Evolutionary conservation across 768 basidiomycete species (phyloP).

Genomic region (Boletus coccyginus): DNA sequence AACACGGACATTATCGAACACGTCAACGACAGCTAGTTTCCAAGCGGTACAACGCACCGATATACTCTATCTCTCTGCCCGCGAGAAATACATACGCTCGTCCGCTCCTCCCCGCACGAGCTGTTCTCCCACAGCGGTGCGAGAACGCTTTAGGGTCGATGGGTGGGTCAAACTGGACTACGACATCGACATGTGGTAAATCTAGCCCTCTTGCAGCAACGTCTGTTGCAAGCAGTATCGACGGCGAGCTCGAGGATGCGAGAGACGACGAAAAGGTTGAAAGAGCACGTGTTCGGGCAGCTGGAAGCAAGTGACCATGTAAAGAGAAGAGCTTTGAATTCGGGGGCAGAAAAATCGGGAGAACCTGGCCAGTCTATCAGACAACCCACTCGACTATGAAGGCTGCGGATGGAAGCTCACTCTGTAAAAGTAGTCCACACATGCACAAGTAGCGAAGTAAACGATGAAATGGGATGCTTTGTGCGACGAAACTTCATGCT

Average conservation of each 20-base stretch:
- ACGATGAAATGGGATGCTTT: constrained; percentile 87
- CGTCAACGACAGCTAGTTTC: background rate
- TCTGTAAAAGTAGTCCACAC: constrained; percentile 97
- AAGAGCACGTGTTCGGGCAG: constrained; percentile 77
- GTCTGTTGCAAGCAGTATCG: constrained; percentile 91
- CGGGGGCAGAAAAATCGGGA: constrained; percentile 53
- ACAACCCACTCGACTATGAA: background rate
- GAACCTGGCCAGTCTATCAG: constrained; percentile 49
- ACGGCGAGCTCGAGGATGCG: constrained; percentile 58
- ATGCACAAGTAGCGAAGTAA: constrained; percentile 96
- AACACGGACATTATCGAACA: no score
- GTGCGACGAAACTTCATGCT: constrained; percentile 55
- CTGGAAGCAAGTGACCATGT: constrained; percentile 82
- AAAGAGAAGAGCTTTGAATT: constrained; percentile 64
- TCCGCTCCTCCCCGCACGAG: constrained; percentile 85
- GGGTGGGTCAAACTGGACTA: constrained; percentile 97
- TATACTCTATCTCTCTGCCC: constrained; percentile 79
- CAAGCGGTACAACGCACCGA: constrained; percentile 51
- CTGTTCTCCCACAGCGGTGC: constrained; percentile 93
- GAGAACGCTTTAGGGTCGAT: constrained; percentile 93
- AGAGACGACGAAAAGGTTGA: constrained; percentile 64
- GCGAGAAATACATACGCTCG: constrained; percentile 81
- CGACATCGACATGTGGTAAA: constrained; percentile 90
- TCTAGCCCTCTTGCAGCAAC: constrained; percentile 97
- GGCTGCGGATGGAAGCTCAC: constrained; percentile 39